Percentiles rank a stretch among this genome's conserved stretches.
Evolutionary conservation across 2,329 filamentous ascomycete species (phyloP).

Genomic region (Exophiala alcalophila): DNA sequence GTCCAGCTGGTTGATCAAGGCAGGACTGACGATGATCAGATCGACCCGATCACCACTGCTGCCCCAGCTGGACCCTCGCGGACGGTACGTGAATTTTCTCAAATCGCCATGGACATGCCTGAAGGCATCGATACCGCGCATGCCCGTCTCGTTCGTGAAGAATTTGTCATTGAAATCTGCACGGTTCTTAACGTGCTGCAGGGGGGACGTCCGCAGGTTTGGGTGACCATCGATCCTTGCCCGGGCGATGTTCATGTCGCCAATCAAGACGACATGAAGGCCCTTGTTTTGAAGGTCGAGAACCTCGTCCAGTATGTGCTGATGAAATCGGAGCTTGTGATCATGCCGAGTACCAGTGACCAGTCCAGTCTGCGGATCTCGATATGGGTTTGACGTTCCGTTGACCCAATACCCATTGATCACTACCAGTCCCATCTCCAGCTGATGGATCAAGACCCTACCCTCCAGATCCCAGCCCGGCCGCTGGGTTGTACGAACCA

Average conservation of each 20-base stretch:
- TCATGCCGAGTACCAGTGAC: conserved; percentile 50
- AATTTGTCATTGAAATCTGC: conserved; percentile 52
- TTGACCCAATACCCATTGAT: conserved; percentile 56
- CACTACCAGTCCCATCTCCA: conserved; percentile 32
- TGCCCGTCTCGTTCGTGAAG: conserved; percentile 37
- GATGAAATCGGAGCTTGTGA: conserved; percentile 51
- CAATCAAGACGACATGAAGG: conserved; percentile 48
- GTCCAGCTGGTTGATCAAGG: conserved; percentile 38
- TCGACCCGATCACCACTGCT: conserved; percentile 55
- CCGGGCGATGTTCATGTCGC: conserved; percentile 54
- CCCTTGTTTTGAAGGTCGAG: conserved; percentile 41
- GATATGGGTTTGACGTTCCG: conserved; percentile 42
- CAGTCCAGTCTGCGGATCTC: conserved; percentile 43
- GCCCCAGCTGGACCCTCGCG: conserved; percentile 46
- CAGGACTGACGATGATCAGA: conserved; percentile 47
- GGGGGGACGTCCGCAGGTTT: conserved; percentile 44
- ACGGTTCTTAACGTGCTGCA: conserved; percentile 51
- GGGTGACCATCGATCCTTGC: conserved; percentile 47
- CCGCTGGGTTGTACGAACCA: conserved; percentile 36
- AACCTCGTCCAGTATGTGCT: conserved; percentile 46
- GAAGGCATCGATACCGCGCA: conserved; percentile 48
- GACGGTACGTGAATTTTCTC: conserved; percentile 51
- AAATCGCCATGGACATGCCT: conserved; percentile 43
- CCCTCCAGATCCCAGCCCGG: conserved; percentile 55
- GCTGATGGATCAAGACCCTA: conserved; percentile 43